phyloP scores from a whole-genome alignment of 177 flowering plant genomes.

The Tripterygium wilfordii region DNA sequence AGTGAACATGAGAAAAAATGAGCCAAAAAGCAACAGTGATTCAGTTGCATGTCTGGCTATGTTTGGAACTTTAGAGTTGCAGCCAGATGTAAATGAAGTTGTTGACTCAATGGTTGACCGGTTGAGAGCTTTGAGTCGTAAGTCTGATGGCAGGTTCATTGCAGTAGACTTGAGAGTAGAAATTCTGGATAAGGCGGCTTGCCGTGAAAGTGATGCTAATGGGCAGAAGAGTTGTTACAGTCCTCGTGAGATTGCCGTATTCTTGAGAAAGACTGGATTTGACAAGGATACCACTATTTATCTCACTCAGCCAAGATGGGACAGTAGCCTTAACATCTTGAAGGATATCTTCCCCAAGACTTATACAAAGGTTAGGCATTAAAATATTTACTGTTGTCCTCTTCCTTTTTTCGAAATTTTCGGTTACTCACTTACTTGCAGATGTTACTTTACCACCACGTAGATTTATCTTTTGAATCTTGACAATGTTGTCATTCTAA shows the following conservation, averaged over 20 bases:
- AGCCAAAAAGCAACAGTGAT: slow-evolving; percentile 30
- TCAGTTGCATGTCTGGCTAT: slow-evolving; percentile 74
- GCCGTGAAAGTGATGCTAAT: slow-evolving; percentile 34
- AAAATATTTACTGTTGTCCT: too few species aligned
- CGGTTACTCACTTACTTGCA: too few species aligned
- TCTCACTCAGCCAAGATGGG: slow-evolving; percentile 74
- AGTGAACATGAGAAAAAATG: slow-evolving; percentile 63
- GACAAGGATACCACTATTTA: slow-evolving; percentile 63
- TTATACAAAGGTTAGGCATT: slow-evolving; percentile 65
- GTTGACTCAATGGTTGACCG: slow-evolving; percentile 75
- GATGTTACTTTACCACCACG: too few species aligned
- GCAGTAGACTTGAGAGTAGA: slow-evolving; percentile 91
- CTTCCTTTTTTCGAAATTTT: too few species aligned
- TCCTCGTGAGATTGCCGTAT: slow-evolving; percentile 62
- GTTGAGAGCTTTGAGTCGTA: slow-evolving; percentile 60
- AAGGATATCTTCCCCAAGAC: slow-evolving; percentile 77
- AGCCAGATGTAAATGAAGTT: slow-evolving; percentile 67
- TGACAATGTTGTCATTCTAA: too few species aligned
- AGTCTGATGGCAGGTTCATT: slow-evolving; percentile 63
- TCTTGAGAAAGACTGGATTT: slow-evolving; percentile 68
- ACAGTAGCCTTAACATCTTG: slow-evolving; percentile 54
- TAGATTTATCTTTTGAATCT: too few species aligned
- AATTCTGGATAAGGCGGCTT: slow-evolving; percentile 63
- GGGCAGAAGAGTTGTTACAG: slow-evolving; percentile 54
- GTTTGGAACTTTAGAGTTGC: slow-evolving; percentile 72